These are phyloP conservation scores for Salix exigua DNA, from an alignment of 345 rosid genomes.

Conservation along the genomic window DNA sequence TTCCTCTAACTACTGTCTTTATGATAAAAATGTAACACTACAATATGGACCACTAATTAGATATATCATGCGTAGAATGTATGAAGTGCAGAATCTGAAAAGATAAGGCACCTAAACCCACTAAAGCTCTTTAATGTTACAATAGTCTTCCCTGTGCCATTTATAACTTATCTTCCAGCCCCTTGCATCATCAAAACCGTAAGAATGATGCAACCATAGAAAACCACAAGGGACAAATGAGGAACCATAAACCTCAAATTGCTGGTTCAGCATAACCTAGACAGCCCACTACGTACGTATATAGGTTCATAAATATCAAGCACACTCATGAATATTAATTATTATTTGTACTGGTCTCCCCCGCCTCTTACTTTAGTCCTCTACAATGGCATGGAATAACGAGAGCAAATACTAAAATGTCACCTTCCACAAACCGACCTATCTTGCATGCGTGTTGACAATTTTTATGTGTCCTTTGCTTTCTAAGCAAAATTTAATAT, in stretches of 20 bases:
- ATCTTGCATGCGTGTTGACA: conserved; percentile 28
- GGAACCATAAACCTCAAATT: background rate
- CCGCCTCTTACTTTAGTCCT: background rate
- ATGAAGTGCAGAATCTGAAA: background rate
- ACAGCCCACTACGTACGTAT: background rate
- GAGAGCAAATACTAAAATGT: background rate
- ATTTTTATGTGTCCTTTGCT: background rate
- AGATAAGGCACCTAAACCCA: background rate
- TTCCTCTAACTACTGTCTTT: background rate
- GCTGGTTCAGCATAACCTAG: background rate
- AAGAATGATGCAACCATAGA: background rate
- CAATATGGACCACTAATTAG: background rate
- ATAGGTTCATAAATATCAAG: background rate
- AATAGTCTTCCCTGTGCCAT: background rate
- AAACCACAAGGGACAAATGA: background rate
- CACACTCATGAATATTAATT: background rate
- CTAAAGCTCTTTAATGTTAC: background rate
- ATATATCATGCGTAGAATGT: background rate
- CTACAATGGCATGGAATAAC: background rate
- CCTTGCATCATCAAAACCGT: background rate
- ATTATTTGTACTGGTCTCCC: background rate
- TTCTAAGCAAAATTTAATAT: background rate
- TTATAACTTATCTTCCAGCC: background rate
- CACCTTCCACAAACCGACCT: conserved; percentile 23
- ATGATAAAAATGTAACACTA: background rate